Conservation (phyloP, 2,329 filamentous ascomycete species). For the Aspergillus vadensis region DNA sequence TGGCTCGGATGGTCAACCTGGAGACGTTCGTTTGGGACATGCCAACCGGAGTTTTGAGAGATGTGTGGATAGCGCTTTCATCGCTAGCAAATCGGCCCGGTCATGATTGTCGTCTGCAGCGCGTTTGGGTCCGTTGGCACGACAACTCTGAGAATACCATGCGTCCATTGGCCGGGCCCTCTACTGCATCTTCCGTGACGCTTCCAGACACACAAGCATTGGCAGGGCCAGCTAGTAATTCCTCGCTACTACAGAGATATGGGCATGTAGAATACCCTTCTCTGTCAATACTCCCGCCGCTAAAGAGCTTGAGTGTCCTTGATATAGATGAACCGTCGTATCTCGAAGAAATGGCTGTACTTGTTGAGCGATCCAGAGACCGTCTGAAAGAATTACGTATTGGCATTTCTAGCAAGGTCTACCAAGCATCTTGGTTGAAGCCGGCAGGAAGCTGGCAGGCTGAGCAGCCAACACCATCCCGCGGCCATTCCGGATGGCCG, state of each 20-base stretch:
- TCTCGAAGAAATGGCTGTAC: conserved; percentile 76
- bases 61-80: conserved; percentile 77
- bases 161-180: conserved; percentile 19
- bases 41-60: conserved; percentile 78
- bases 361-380: conserved; percentile 70
- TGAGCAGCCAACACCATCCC: conserved; percentile 16
- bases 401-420: conserved; percentile 60
- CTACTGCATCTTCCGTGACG: conserved; percentile 20
- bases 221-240: conserved; percentile 23
- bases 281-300: conserved; percentile 73
- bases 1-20: conserved; percentile 79
- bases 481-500: conserved; percentile 31
- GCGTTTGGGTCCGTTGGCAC: conserved; percentile 81
- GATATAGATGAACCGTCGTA: conserved; percentile 84
- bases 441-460: conserved; percentile 21
- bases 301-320: conserved; percentile 74
- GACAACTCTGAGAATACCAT: conserved; percentile 62
- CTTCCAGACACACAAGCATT: conserved; percentile 21
- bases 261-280: conserved; percentile 74
- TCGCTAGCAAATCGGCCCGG: conserved; percentile 67
- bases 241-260: conserved; percentile 52
- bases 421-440: conserved; percentile 32
- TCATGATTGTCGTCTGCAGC: conserved; percentile 67
- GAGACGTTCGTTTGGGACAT: conserved; percentile 87
- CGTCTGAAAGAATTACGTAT: conserved; percentile 71